phyloP scores from a whole-genome alignment of 225 moss, liverwort and hornwort genomes.

The Polytrichum commune region DNA sequence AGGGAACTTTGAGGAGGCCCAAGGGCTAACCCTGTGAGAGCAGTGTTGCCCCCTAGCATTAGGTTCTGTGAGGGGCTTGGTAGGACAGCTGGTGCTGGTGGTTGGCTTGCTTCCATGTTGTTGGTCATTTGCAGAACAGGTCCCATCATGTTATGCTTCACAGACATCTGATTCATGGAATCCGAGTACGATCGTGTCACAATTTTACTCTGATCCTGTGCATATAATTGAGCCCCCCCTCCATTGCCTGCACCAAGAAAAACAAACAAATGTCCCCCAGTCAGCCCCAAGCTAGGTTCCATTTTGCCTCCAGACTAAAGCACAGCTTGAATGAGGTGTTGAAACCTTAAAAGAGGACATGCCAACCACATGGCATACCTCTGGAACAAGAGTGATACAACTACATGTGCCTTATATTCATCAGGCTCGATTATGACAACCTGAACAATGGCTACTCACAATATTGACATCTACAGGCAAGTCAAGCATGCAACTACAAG shows the following conservation, averaged over 20 bases:
- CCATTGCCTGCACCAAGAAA: conserved; percentile 44
- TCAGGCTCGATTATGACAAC: no score
- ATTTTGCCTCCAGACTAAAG: conserved; percentile 12
- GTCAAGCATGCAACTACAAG: no score
- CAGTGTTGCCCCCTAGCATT: conserved; percentile 28
- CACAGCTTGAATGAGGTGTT: background rate
- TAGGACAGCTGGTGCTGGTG: background rate
- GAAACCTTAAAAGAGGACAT: background rate
- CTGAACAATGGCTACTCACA: no score
- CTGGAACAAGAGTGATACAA: background rate
- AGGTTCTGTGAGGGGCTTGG: conserved; percentile 23
- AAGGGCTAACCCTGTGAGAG: conserved; percentile 43
- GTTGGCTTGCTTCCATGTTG: conserved; percentile 44
- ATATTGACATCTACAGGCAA: no score
- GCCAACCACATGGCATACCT: background rate
- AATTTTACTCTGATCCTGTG: conserved; percentile 30
- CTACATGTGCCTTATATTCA: no score
- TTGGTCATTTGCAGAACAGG: conserved; percentile 55
- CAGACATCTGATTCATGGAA: conserved; percentile 29
- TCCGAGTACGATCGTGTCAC: conserved; percentile 38
- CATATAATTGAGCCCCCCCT: conserved; percentile 26
- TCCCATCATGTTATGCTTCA: conserved; percentile 28
- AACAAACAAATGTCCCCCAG: conserved; percentile 27
- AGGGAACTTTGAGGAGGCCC: conserved; percentile 42
- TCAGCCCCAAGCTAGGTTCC: conserved; percentile 31